Percentiles rank a stretch among this genome's conserved stretches.
These are phyloP conservation scores for Pilobolus umbonatus DNA, from an alignment of 192 early-diverging fungal species.

Conservation along the genomic window DNA sequence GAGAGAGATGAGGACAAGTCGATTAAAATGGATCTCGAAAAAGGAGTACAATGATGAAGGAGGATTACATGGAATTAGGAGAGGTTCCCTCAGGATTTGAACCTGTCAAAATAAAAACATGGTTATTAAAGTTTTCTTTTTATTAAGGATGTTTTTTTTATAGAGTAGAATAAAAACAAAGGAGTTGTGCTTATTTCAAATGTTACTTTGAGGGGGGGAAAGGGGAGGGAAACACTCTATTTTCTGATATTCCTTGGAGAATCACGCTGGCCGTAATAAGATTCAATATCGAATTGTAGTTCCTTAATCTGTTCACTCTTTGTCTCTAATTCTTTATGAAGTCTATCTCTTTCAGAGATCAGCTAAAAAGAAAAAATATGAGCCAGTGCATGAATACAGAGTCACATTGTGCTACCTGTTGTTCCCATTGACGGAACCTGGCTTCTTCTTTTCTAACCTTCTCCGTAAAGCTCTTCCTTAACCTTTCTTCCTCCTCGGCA, in stretches of 20 bases:
- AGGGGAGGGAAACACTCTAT: background rate
- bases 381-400: background rate
- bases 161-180: too few species aligned
- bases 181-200: too few species aligned
- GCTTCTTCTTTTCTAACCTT: constrained; percentile 94
- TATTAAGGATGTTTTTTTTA: too few species aligned
- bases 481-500: constrained; percentile 95
- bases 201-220: too few species aligned
- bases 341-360: constrained; percentile 90
- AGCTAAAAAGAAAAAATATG: background rate
- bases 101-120: background rate
- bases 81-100: background rate
- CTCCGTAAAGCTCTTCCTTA: constrained; percentile 95
- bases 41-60: background rate
- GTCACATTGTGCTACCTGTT: constrained; percentile 55
- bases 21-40: background rate
- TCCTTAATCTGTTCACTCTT: constrained; percentile 89
- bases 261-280: constrained; percentile 23
- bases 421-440: constrained; percentile 97
- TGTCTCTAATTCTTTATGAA: constrained; percentile 96
- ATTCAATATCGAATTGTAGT: constrained; percentile 76
- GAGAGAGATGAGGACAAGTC: background rate
- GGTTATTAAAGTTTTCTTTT: background rate
- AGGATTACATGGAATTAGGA: background rate
- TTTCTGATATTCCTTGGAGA: constrained; percentile 34